Conservation (phyloP, 345 rosid species). For the Bruguiera sexangula region DNA sequence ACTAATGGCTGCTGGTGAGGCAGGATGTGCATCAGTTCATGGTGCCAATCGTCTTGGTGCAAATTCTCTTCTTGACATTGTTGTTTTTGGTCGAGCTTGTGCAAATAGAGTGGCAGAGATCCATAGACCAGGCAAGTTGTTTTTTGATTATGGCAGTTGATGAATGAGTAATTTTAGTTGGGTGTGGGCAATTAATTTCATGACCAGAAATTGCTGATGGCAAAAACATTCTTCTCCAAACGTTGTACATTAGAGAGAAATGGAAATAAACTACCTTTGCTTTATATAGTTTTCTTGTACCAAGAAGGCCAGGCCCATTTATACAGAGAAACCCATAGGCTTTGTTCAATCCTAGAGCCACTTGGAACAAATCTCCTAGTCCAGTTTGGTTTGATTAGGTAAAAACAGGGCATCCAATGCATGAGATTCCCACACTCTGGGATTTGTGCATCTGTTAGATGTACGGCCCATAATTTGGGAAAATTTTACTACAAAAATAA, state of each 20-base stretch:
- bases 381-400: neutral
- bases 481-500: neutral
- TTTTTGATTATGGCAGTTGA: neutral
- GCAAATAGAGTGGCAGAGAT: conserved; percentile 95
- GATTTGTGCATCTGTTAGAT: too few relatives aligned
- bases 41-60: conserved; percentile 99
- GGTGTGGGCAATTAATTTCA: neutral
- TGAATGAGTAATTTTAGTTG: neutral
- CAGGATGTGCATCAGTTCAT: conserved; percentile 99
- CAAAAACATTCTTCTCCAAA: neutral
- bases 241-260: neutral
- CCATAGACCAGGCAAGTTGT: conserved; percentile 60
- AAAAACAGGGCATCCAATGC: neutral
- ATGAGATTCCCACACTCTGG: too few relatives aligned
- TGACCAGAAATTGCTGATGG: neutral
- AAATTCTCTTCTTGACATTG: conserved; percentile 97
- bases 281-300: too few relatives aligned
- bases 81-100: conserved; percentile 97
- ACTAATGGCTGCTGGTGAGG: conserved; percentile 99
- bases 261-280: too few relatives aligned
- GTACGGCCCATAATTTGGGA: neutral
- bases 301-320: too few relatives aligned
- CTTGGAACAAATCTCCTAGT: neutral
- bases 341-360: too few relatives aligned
- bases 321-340: too few relatives aligned